Base-by-base conservation (phyloP, 768 basidiomycete species). In the Lepiota brunneoincarnata region DNA sequence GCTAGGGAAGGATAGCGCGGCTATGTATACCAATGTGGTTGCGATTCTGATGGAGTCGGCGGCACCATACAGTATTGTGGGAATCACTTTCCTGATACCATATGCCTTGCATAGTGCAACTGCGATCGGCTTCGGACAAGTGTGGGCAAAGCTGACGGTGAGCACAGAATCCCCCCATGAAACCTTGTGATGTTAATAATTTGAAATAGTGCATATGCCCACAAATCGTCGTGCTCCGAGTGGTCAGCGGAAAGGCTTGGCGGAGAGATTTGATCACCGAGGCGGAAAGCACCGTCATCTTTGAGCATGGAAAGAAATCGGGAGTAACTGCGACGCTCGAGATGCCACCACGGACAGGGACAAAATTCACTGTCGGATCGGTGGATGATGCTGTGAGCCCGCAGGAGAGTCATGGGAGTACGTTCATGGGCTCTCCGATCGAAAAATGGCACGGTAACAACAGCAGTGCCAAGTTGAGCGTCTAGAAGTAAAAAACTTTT, bases 81-180 rank as follows among this genome's bases (percentile, higher is more conserved):
- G 74, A 2, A 63, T 75, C 51, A 66, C 67, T 55, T 73, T 72
- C 58, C 60, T 75, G 37, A 64, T 74, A 55, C 66, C 72, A 3
- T 75, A 74, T 57, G 73, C 72, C 2, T 55, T 67, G 18, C 64
- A 66, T 31, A 67, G 64, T 47, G 63, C 63, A 6, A 64, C 69
- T 10, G 63, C 67, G 3, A 67, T 69, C 34, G 67, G 69, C 7
- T 69, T 76, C 53, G 70, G 69, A 21, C 72, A 72, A 42, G 68
- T 75, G 18, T 76, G 73, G 69, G 68, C 71, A 2, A 74, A 74
- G 56, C 65, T 75, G 51, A 67, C 70, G 38, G 75, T 76, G 53
- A 44, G 73, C 69, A 28, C 15, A 31, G 14, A 7, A 39, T 15
- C 21, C 12, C 23, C 28, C 28, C 26, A 24, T 21, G 3, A 26